Base-by-base conservation (phyloP, 306 rosid species). In the Cucumis melo region DNA sequence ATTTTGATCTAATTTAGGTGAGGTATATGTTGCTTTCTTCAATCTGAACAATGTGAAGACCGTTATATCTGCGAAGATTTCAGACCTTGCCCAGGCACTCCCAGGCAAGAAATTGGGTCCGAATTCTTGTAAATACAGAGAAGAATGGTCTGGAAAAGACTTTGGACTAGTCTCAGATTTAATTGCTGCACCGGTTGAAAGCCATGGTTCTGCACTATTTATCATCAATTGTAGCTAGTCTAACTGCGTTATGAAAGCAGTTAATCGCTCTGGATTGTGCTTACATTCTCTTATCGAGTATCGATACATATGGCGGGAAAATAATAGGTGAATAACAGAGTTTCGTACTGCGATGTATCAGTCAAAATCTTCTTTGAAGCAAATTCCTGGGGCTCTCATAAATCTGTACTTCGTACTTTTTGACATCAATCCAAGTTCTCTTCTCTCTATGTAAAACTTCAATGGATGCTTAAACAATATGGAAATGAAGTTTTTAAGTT, bases 1-100 rank as follows among this genome's bases (percentile, higher is more conserved):
- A 17, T 23, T 73, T 51, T 51, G 59, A 51, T 73, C 4, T 73
- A 75, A 2, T 77, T 42, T 78, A 86, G 78, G 80, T 50, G 80
- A 78, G 73, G 16, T 66, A 53, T 78, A 78, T 27, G 55, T 66
- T 34, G 80, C 66, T 51, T 38, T 67, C 23, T 78, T 78, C 76
- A 78, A 78, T 67, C 20, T 78, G 8, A 66, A 78, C 42, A 6
- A 36, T 1, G 56, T 0, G 39, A 51, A 10, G 74, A 39, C 80
- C 0, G 41, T 24, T 4, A 20, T 78, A 50, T 65, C 80, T 2
- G 39, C 19, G 7, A 65, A 54, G 50, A 53, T 78, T 32, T 78
- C 67, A 16, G 80, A 66, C 50, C 38, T 78, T 12, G 75, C 12
- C 3, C 46, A 23, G 66, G 80, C 20, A 20, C 16, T 78, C 29